Percentiles rank a stretch among this genome's conserved stretches.
phyloP scores from a whole-genome alignment of 1,284 basidiomycete species.

The Ceratobasidium sp. region DNA sequence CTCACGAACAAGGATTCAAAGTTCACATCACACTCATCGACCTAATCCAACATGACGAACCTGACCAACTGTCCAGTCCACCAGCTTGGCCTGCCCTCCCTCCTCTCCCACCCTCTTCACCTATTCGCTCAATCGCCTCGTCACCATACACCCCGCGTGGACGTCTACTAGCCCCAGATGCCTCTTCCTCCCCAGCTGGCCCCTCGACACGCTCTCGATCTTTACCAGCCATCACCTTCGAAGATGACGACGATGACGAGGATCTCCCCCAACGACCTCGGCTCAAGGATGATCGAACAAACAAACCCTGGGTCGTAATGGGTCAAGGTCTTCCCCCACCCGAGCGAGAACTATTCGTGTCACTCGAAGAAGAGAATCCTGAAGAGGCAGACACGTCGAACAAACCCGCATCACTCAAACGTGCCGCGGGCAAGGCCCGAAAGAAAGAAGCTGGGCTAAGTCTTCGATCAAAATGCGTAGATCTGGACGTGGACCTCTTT shows the following conservation, averaged over 20 bases:
- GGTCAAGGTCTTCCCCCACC: constrained; percentile 34
- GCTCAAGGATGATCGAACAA: constrained; percentile 31
- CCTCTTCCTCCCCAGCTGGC: constrained; percentile 18
- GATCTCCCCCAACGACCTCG: constrained; percentile 23
- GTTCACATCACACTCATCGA: constrained; percentile 40
- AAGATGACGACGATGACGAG: constrained; percentile 23
- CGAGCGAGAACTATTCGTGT: constrained; percentile 18
- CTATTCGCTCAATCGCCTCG: constrained; percentile 37
- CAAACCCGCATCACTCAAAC: background rate
- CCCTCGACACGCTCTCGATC: constrained; percentile 23
- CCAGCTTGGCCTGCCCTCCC: constrained; percentile 40
- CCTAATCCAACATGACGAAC: constrained; percentile 40
- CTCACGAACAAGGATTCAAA: constrained; percentile 32
- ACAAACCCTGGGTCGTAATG: constrained; percentile 31
- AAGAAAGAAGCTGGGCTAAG: constrained; percentile 25
- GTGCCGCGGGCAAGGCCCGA: constrained; percentile 1
- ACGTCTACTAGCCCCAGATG: constrained; percentile 19
- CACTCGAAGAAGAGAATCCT: constrained; percentile 7
- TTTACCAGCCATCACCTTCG: background rate
- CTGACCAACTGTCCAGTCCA: constrained; percentile 39
- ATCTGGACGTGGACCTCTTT: constrained; percentile 27
- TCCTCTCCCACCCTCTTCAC: constrained; percentile 37
- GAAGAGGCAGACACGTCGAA: background rate
- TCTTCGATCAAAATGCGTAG: constrained; percentile 16
- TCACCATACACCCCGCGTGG: constrained; percentile 40